Evolutionary conservation across 495 filamentous ascomycete genomes (phyloP).

Genomic region (Emericellopsis terricola): DNA sequence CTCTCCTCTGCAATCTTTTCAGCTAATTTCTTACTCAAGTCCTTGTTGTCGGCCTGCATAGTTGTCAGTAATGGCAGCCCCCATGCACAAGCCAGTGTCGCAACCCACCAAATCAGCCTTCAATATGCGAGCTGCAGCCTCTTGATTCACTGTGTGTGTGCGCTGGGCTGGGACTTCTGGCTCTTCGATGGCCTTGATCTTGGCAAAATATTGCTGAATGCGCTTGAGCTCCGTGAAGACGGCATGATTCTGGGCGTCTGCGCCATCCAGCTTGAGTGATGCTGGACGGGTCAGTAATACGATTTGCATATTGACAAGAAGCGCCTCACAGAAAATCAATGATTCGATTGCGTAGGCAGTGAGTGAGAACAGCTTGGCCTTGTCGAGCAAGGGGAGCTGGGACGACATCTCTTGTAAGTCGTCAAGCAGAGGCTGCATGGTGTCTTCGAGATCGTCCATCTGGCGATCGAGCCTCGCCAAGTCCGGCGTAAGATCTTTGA

Average conservation of each 20-base stretch:
- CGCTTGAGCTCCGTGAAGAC: constrained; percentile 70
- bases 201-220: constrained; percentile 81
- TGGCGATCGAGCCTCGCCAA: constrained; percentile 58
- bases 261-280: constrained; percentile 60
- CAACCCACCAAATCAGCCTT: constrained; percentile 57
- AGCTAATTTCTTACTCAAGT: constrained; percentile 18
- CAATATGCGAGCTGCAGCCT: constrained; percentile 65
- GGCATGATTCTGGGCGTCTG: constrained; percentile 65
- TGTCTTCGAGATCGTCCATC: constrained; percentile 59
- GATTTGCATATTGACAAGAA: not conserved
- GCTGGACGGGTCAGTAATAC: constrained; percentile 31
- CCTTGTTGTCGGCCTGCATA: constrained; percentile 16
- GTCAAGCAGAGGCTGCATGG: constrained; percentile 43
- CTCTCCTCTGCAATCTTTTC: constrained; percentile 29
- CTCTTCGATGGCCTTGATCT: constrained; percentile 50
- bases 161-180: constrained; percentile 35
- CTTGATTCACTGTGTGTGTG: constrained; percentile 53
- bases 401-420: constrained; percentile 47
- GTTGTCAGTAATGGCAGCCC: not conserved
- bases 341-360: constrained; percentile 79
- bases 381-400: constrained; percentile 80
- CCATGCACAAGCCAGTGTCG: too few species aligned
- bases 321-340: constrained; percentile 61
- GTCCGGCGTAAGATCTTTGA: constrained; percentile 25
- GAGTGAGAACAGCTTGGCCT: constrained; percentile 77